Percentiles rank a stretch among this genome's conserved stretches.
Evolutionary conservation across 768 basidiomycete genomes (phyloP).

Genomic region (Podaxis mareebaensis): DNA sequence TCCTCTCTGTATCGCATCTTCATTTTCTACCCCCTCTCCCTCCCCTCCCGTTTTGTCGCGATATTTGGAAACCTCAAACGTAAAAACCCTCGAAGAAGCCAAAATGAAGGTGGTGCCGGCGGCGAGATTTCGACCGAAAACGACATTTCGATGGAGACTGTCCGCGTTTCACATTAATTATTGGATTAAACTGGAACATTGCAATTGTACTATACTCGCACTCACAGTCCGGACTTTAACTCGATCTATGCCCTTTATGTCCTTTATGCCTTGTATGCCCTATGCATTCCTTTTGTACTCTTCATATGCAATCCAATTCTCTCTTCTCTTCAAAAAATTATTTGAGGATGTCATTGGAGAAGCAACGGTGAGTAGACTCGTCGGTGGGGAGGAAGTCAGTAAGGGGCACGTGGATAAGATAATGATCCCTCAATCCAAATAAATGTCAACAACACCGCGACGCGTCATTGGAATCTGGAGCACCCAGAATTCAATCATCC

Average conservation of each 20-base stretch:
- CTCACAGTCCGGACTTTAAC: slow-evolving; percentile 14
- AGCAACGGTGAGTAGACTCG: too few species aligned
- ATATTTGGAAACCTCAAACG: slow-evolving; percentile 18
- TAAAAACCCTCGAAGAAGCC: slow-evolving; percentile 4
- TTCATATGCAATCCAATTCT: slow-evolving; percentile 32
- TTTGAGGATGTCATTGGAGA: too few species aligned
- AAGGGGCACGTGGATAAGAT: slow-evolving; percentile 22
- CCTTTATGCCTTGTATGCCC: slow-evolving; percentile 30
- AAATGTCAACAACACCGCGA: slow-evolving; percentile 54
- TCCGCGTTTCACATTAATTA: slow-evolving; percentile 52
- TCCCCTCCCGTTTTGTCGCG: slow-evolving; percentile 42
- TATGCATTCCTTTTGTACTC: slow-evolving; percentile 18
- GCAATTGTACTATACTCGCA: slow-evolving; percentile 15
- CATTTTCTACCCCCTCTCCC: slow-evolving; percentile 48
- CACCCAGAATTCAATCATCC: slow-evolving; percentile 36
- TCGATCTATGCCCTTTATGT: slow-evolving; percentile 38
- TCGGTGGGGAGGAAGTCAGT: slow-evolving; percentile 8
- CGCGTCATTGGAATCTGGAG: slow-evolving; percentile 57
- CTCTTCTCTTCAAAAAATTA: slow-evolving; percentile 20
- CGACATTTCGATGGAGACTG: slow-evolving; percentile 40
- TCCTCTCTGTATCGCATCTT: slow-evolving; percentile 49
- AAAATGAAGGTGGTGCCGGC: background rate
- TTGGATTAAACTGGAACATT: slow-evolving; percentile 27
- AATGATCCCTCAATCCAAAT: slow-evolving; percentile 27
- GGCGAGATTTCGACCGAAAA: slow-evolving; percentile 17